Evolutionary conservation across 2,329 filamentous ascomycete species (phyloP), one percentile per base, ranked within the genome.

Genomic region (Pestalotiopsis sp.): DNA sequence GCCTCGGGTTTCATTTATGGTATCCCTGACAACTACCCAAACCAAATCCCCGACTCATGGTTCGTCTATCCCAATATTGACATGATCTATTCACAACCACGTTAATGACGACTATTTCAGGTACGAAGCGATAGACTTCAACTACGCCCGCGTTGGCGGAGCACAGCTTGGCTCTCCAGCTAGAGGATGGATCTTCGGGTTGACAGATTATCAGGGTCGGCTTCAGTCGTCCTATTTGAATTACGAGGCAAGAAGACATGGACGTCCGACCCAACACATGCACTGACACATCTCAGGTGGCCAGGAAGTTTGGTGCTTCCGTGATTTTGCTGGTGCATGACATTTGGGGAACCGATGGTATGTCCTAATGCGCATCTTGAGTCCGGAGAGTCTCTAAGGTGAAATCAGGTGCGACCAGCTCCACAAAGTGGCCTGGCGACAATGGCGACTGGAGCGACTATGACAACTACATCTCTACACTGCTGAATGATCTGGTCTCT

Each of bases 371-470:
- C 9, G 12, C 17, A 20, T 31, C 11, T 20, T 23, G 17, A 20
- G 14, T 20, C 6, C 9, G 6, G 13, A n/a, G 17, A 17, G 45
- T 4, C 17, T 9, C 45, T 52, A 52, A 52, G 7, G 14, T 52
- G n/a, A 7, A 7, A 52, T 20, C 17, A 65, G 62, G 62, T 12
- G 62, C 20, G 23, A 77, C 75, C 38, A 70, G 71, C 2, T 76
- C 75, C 4, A 74, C 77, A 1, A 65, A 72, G 0, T 82, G 74
- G 72, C 81, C 81, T 1, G 81, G 81, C 12, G 80, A 83, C 68
- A 74, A 81, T 67, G 80, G 80, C 2, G 74, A 82, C 70, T 83
- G 79, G 79, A 73, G 74, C 12, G 70, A 77, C 49, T 79, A 76
- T 56, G 80, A 82, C 45, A 65, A 71, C 1, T 81, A 80, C 66